phyloP scores from a whole-genome alignment of 257 asterid genomes.

The Lantana camara region DNA sequence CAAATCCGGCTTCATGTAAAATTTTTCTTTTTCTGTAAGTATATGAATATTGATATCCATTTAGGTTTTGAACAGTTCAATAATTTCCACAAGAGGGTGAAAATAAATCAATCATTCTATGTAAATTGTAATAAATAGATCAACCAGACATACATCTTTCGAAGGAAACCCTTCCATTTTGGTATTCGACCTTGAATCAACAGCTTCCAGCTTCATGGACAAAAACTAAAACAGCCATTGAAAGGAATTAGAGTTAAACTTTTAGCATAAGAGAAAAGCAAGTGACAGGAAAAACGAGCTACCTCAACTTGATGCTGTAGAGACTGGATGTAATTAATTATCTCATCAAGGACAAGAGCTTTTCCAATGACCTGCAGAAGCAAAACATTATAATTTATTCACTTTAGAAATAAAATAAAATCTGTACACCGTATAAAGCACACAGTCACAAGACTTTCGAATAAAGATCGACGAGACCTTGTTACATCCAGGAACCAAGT shows the following conservation, averaged over 20 bases:
- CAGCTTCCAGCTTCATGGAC: constrained; percentile 91
- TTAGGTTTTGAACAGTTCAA: too few relatives aligned
- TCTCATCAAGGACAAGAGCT: constrained; percentile 99
- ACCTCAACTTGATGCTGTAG: constrained; percentile 99
- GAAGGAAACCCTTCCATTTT: constrained; percentile 69
- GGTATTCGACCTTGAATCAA: constrained; percentile 72
- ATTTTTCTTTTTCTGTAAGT: too few relatives aligned
- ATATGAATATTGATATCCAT: too few relatives aligned
- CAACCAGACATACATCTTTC: constrained; percentile 57
- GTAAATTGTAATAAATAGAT: too few relatives aligned
- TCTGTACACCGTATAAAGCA: too few relatives aligned
- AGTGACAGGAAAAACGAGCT: constrained; percentile 9
- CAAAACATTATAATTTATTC: constrained; percentile 10
- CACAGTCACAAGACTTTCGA: too few relatives aligned
- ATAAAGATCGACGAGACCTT: constrained; percentile 49
- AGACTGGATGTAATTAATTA: constrained; percentile 92
- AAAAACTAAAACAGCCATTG: constrained; percentile 57
- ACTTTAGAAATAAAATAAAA: too few relatives aligned
- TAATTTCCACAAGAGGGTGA: too few relatives aligned
- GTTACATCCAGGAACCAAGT: constrained; percentile 94
- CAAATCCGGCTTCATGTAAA: too few relatives aligned
- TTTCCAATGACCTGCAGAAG: constrained; percentile 82
- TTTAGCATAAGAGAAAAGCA: constrained; percentile 4
- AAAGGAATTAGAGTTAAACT: background rate
- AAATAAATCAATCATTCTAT: too few relatives aligned